Conservation (phyloP, 208 protist genomes). For the Trypanosoma platydactyli region DNA sequence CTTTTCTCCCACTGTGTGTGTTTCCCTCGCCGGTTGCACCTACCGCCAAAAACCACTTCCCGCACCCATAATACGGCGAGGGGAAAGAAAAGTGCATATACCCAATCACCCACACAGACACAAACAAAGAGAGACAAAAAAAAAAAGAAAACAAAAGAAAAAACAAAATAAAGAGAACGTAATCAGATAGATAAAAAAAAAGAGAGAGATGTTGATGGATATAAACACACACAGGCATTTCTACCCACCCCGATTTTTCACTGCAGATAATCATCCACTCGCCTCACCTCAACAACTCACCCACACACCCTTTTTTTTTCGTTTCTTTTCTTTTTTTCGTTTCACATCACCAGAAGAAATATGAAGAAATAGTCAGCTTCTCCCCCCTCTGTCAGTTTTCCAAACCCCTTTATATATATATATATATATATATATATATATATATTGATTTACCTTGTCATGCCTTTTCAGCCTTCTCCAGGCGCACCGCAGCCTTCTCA, state of each 20-base stretch:
- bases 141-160: neutral
- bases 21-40: too few species aligned
- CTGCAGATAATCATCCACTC: too few species aligned
- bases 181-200: neutral
- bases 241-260: too few species aligned
- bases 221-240: neutral
- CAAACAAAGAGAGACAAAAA: slow-evolving; percentile 1
- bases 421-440: neutral
- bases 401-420: too few species aligned
- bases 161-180: neutral
- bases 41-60: too few species aligned
- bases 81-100: neutral
- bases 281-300: too few species aligned
- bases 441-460: slow-evolving; percentile 1
- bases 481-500: slow-evolving; percentile 25
- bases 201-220: neutral
- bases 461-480: slow-evolving; percentile 20
- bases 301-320: neutral
- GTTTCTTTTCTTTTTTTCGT: neutral
- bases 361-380: neutral
- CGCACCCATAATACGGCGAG: too few species aligned
- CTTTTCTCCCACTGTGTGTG: neutral
- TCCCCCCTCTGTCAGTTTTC: too few species aligned
- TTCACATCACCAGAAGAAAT: neutral
- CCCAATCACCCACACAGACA: neutral